Percentiles rank a stretch among this genome's conserved stretches.
Evolutionary conservation across 163 green algal genomes (phyloP).

Genomic region (Smithsoniella earleae): DNA sequence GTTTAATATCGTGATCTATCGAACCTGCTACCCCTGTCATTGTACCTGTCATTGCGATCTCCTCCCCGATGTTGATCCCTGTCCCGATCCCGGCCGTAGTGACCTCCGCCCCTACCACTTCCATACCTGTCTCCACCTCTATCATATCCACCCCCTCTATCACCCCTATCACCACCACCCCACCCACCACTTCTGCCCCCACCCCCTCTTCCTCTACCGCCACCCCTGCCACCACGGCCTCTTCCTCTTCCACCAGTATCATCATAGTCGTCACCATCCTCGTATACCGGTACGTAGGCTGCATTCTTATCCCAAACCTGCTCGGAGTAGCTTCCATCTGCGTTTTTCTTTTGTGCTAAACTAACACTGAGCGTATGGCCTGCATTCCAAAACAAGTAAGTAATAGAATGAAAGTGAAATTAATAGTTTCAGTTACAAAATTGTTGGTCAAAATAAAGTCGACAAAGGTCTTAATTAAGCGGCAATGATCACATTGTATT

Average conservation of each 20-base stretch:
- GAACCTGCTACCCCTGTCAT: not conserved
- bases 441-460: too few relatives aligned
- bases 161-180: not conserved
- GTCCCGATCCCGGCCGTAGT: not conserved
- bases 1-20: too few relatives aligned
- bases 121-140: not conserved
- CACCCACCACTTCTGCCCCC: not conserved
- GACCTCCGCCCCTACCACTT: not conserved
- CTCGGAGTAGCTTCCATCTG: constrained; percentile 18
- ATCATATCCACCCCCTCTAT: not conserved
- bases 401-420: not conserved
- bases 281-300: constrained; percentile 7
- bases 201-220: not conserved
- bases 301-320: constrained; percentile 29
- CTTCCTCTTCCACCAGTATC: constrained; percentile 2
- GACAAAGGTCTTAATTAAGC: too few relatives aligned
- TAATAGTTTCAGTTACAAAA: not conserved
- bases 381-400: not conserved
- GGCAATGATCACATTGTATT: too few relatives aligned
- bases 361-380: constrained; percentile 18
- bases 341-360: constrained; percentile 26
- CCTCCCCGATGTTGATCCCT: not conserved
- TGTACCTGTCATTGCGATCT: not conserved
- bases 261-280: constrained; percentile 25
- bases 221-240: constrained; percentile 9